phyloP scores from a whole-genome alignment of 371 early-diverging fungal genomes.

The Capniomyces stellatus region DNA sequence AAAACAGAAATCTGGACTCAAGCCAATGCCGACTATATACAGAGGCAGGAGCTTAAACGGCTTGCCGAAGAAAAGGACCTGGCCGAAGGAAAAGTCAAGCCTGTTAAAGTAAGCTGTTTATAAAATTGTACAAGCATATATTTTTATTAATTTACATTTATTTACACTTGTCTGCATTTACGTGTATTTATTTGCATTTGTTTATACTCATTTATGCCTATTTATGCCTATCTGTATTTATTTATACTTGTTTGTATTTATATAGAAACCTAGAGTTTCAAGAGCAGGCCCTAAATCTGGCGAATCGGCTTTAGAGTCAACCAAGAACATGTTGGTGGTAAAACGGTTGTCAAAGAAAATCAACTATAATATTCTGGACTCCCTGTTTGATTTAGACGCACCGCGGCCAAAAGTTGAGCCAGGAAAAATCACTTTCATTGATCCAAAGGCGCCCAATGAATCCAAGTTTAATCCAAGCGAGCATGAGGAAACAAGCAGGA shows the following conservation, averaged over 20 bases:
- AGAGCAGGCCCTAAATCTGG: slow-evolving; percentile 10
- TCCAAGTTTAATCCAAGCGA: not conserved
- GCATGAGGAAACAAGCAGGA: not conserved
- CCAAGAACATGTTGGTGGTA: slow-evolving; percentile 42
- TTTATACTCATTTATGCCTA: no score
- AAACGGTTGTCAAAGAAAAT: slow-evolving; percentile 75
- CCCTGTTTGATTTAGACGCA: slow-evolving; percentile 31
- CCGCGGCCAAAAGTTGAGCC: slow-evolving; percentile 6
- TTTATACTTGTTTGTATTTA: slow-evolving; percentile 7
- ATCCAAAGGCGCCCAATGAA: not conserved
- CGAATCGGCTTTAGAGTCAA: slow-evolving; percentile 50
- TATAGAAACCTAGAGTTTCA: not conserved
- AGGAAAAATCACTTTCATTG: slow-evolving; percentile 7
- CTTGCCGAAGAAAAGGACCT: slow-evolving; percentile 8
- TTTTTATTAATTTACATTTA: no score
- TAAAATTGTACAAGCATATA: no score
- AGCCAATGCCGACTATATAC: slow-evolving; percentile 69
- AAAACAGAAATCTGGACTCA: slow-evolving; percentile 73
- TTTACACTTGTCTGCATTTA: no score
- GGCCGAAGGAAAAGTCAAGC: no score
- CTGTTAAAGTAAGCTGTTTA: no score
- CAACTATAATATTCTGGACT: slow-evolving; percentile 63
- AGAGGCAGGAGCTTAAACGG: slow-evolving; percentile 40
- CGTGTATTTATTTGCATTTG: no score
- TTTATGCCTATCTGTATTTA: not conserved